Evolutionary conservation across 139 green algal genomes (phyloP).

Genomic region (Gonium pectorale): DNA sequence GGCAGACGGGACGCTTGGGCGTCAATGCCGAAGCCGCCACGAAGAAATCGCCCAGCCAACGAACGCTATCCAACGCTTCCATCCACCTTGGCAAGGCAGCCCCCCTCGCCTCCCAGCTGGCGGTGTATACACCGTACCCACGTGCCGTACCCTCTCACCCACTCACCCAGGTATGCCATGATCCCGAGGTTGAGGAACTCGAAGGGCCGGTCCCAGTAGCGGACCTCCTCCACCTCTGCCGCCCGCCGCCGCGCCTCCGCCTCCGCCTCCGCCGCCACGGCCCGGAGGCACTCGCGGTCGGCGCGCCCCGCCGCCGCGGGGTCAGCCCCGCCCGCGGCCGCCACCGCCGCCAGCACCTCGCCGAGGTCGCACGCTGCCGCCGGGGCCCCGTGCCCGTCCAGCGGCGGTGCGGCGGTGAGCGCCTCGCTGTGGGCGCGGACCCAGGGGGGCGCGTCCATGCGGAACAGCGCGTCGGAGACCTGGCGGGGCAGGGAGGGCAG

Average conservation of each 20-base stretch:
- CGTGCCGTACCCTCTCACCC: background rate
- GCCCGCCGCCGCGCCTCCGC: background rate
- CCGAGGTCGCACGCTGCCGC: conserved; percentile 6
- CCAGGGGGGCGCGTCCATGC: conserved; percentile 40
- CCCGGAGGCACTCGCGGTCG: background rate
- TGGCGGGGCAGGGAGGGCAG: background rate
- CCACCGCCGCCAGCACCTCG: background rate
- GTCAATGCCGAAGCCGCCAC: no score
- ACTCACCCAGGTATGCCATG: conserved; percentile 74
- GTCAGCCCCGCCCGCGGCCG: conserved; percentile 1
- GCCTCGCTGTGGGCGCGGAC: conserved; percentile 14
- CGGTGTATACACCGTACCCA: no score
- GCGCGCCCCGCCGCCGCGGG: background rate
- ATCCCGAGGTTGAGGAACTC: conserved; percentile 75
- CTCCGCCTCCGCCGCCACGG: background rate
- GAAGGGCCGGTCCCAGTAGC: conserved; percentile 56
- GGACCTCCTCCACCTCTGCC: conserved; percentile 8
- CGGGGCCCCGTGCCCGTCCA: background rate
- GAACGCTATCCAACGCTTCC: no score
- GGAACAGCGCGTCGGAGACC: conserved; percentile 28
- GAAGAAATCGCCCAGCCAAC: no score
- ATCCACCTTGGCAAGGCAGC: no score
- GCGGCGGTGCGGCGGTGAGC: background rate
- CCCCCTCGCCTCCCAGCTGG: no score
- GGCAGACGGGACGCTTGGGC: no score